phyloP scores from a whole-genome alignment of 768 basidiomycete genomes.

The Mycena rosella region DNA sequence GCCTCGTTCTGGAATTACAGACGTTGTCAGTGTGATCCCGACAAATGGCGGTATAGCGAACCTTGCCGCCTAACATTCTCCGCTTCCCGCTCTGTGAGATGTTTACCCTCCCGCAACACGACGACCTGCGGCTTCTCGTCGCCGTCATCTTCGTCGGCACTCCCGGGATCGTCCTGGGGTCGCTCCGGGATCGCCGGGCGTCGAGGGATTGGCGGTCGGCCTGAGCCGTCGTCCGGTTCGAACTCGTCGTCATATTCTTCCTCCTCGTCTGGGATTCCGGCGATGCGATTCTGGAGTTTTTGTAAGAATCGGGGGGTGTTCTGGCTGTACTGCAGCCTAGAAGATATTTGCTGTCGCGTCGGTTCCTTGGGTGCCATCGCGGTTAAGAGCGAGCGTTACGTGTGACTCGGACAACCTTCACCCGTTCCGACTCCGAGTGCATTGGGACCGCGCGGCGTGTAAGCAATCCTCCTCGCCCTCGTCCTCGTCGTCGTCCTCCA shows the following conservation, averaged over 20 bases:
- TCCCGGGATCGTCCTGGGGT: conserved; percentile 76
- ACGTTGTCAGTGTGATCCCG: neutral
- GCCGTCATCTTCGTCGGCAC: conserved; percentile 75
- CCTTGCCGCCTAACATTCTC: conserved; percentile 84
- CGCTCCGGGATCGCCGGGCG: conserved; percentile 81
- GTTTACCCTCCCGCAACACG: conserved; percentile 89
- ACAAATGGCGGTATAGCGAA: conserved; percentile 46
- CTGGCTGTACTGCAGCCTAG: conserved; percentile 73
- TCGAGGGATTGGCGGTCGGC: conserved; percentile 79
- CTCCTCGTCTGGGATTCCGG: conserved; percentile 64
- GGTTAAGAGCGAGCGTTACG: neutral
- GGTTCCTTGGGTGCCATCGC: conserved; percentile 69
- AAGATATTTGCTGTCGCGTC: conserved; percentile 78
- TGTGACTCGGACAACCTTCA: too few species aligned
- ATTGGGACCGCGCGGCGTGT: too few species aligned
- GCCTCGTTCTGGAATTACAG: conserved; percentile 65
- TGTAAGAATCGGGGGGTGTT: conserved; percentile 58
- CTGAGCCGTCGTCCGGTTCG: conserved; percentile 72
- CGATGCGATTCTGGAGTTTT: conserved; percentile 72
- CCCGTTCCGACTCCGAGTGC: too few species aligned
- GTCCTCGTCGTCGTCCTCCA: too few species aligned
- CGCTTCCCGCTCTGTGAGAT: conserved; percentile 82
- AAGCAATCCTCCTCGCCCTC: too few species aligned
- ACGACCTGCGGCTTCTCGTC: conserved; percentile 93
- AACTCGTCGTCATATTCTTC: conserved; percentile 65